Base-by-base conservation (phyloP, 768 basidiomycete genomes). In the Hysterangium stoloniferum region DNA sequence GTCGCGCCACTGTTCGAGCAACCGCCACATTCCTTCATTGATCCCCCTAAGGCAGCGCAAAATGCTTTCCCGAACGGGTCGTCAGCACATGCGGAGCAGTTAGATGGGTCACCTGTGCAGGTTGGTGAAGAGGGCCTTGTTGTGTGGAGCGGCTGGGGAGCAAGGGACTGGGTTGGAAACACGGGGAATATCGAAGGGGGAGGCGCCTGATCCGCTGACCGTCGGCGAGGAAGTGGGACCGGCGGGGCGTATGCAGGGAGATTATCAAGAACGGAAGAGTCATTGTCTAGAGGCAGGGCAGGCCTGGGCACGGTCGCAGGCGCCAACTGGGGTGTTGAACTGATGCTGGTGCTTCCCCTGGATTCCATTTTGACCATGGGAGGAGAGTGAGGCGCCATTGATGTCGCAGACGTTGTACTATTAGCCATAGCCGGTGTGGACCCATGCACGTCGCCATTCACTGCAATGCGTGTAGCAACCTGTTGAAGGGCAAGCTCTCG, bases 21-120 rank as follows among this genome's bases (percentile, higher is more conserved):
- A 56, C 76, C 70, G 36, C 67, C 64, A 60, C 84, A 87, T 19
- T 73, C 71, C 3, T 69, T 56, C 13, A 84, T 66, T 25, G 82
- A 75, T 54, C 80, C 72, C 54, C 74, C 76, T 36, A 93, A 78
- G 19, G 86, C 86, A 33, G 73, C 73, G 62, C 91, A 94, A 64
- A 94, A 94, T 4, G 88, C 90, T 60, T 85, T 83, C 8, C 90
- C 90, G 56, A 93, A 93, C 19, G 76, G 74, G 63, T 93, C 91
- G 59, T 86, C 83, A 4, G 82, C 83, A 61, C 91, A 94, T 4
- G 89, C 91, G 46, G 77, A 64, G 61, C 91, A 94, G 64, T 92
- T 91, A 7, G 77, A 73, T 2, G 91, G 91, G 60, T 94, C 88
- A 11, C 91, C 91, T 15, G 89, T 86, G 64, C 91, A 94, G 29